Percentiles rank a stretch among this genome's conserved stretches.
Evolutionary conservation across 139 green algal genomes (phyloP).

Genomic region (Diplosphaera chodatii): DNA sequence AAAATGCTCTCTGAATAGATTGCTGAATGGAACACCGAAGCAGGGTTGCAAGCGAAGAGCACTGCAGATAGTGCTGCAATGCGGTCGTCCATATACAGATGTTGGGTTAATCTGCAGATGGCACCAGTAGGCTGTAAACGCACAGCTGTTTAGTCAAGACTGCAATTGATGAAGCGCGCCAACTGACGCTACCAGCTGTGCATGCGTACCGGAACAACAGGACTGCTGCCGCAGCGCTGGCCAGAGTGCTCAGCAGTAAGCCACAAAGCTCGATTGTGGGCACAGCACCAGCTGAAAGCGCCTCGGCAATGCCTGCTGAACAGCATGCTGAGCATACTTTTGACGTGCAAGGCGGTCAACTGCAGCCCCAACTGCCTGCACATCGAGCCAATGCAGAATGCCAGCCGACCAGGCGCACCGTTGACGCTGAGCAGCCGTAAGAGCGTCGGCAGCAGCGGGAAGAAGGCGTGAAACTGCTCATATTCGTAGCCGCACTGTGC

Average conservation of each 20-base stretch:
- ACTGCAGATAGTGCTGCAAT: constrained; percentile 46
- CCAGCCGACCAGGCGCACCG: too few species aligned
- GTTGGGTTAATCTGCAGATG: constrained; percentile 30
- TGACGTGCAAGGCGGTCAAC: too few species aligned
- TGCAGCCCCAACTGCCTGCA: too few species aligned
- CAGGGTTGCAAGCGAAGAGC: constrained; percentile 70
- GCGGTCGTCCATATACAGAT: constrained; percentile 29
- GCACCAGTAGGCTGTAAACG: too few species aligned
- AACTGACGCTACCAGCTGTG: too few species aligned
- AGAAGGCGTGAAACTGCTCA: constrained; percentile 90
- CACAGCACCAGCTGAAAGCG: too few species aligned
- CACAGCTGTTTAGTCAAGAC: too few species aligned
- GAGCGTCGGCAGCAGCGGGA: constrained; percentile 59
- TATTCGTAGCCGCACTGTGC: constrained; percentile 78
- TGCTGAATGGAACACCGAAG: constrained; percentile 73
- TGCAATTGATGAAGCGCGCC: too few species aligned
- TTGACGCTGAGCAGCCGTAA: not conserved
- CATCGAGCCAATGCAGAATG: too few species aligned
- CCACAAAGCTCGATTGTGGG: not conserved
- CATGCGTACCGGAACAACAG: constrained; percentile 21
- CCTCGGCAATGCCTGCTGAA: too few species aligned
- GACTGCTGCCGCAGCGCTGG: constrained; percentile 34
- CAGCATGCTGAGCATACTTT: too few species aligned
- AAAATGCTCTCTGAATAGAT: constrained; percentile 85
- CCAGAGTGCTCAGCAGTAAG: constrained; percentile 28